These are phyloP conservation scores for Pseudomonodictys pantanalensis DNA, from an alignment of 495 filamentous ascomycete species.

Conservation along the genomic window DNA sequence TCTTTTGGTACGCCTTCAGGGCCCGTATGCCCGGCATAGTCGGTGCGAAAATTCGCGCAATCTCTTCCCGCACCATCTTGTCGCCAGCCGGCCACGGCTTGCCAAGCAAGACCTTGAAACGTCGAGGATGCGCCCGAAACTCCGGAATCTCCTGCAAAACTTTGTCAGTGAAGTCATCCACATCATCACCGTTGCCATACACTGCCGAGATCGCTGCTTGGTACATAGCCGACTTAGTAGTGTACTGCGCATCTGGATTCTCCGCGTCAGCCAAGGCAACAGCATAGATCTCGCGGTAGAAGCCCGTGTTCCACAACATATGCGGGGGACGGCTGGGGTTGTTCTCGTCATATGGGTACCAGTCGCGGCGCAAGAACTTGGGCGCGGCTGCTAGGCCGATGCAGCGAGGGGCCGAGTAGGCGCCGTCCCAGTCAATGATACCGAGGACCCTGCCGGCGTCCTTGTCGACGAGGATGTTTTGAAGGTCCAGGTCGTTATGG, in stretches of 20 bases:
- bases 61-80: neutral
- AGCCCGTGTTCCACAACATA: neutral
- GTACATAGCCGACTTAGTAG: neutral
- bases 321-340: neutral
- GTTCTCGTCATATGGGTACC: neutral
- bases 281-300: neutral
- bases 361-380: neutral
- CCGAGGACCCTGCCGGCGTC: constrained; percentile 2
- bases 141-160: neutral
- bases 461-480: constrained; percentile 12
- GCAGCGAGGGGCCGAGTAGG: neutral
- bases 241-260: neutral
- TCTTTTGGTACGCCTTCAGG: too few species aligned
- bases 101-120: neutral
- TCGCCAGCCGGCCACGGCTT: neutral
- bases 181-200: neutral
- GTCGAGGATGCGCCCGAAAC: neutral
- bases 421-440: constrained; percentile 15
- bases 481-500: constrained; percentile 8
- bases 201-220: neutral
- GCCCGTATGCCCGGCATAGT: too few species aligned
- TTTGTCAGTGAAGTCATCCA: neutral
- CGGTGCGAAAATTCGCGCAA: neutral
- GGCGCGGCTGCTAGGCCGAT: neutral
- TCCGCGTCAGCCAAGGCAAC: neutral